Conservation (phyloP, 2,329 filamentous ascomycete genomes). For the Dactylellina leptospora region DNA sequence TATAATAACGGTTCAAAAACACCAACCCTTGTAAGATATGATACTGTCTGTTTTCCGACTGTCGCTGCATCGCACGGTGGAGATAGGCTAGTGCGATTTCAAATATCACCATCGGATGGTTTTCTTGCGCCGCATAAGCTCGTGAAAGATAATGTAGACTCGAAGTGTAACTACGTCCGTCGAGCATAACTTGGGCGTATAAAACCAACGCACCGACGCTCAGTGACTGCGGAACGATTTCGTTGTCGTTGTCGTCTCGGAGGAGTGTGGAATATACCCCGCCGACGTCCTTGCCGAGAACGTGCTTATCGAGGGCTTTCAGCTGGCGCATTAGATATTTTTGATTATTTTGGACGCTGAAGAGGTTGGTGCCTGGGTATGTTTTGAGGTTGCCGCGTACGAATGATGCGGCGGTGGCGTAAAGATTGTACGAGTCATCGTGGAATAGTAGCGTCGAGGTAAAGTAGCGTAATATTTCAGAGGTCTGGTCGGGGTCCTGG, state of each 20-base stretch:
- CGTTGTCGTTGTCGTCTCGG: slow-evolving; percentile 60
- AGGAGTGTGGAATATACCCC: slow-evolving; percentile 55
- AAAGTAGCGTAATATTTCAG: slow-evolving; percentile 79
- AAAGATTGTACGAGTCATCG: slow-evolving; percentile 77
- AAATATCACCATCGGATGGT: slow-evolving; percentile 80
- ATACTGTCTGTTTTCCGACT: slow-evolving; percentile 88
- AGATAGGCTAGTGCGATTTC: slow-evolving; percentile 85
- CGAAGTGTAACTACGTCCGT: slow-evolving; percentile 79
- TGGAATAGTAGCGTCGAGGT: slow-evolving; percentile 82
- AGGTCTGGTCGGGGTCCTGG: slow-evolving; percentile 78
- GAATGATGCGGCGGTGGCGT: slow-evolving; percentile 52
- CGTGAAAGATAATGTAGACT: slow-evolving; percentile 79
- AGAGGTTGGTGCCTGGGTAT: slow-evolving; percentile 56
- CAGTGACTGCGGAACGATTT: slow-evolving; percentile 65
- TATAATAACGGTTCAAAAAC: slow-evolving; percentile 79
- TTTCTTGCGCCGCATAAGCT: slow-evolving; percentile 75
- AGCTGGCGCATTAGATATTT: slow-evolving; percentile 93
- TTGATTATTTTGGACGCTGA: slow-evolving; percentile 64
- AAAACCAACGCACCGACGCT: slow-evolving; percentile 85
- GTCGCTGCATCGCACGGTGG: slow-evolving; percentile 86
- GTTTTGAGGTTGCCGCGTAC: slow-evolving; percentile 54
- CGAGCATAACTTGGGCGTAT: slow-evolving; percentile 89
- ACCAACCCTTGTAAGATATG: slow-evolving; percentile 83
- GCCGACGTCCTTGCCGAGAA: slow-evolving; percentile 64
- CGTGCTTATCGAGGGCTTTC: slow-evolving; percentile 82